Evolutionary conservation across 2,329 filamentous ascomycete species (phyloP), one percentile per base, ranked within the genome.

Genomic region (Botryosphaeria agaves): DNA sequence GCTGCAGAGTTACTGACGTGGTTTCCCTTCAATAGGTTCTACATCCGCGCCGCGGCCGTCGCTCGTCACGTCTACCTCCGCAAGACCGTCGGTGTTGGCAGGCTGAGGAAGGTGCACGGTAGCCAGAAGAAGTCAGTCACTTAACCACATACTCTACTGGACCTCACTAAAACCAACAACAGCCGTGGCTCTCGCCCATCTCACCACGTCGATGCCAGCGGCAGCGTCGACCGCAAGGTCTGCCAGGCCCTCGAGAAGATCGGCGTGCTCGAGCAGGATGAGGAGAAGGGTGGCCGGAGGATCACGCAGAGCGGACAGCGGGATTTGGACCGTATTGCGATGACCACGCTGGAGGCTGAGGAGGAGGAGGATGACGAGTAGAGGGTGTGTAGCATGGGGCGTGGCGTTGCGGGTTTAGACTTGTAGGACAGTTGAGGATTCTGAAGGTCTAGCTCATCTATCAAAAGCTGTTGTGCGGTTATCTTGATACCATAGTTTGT

Each of bases 241-340:
- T 68, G 94, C 61, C 89, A 98, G 73, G 70, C 85, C 39, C 80
- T 98, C 36, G 89, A 94, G 80, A 94, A 95, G 80, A 94, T 98
- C 53, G 85, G 87, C 62, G 85, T 98, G 49, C 69, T 98, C 41
- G 89, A 98, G 78, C 69, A 80, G 56, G 87, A 94, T 52, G 87
- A 94, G 73, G 87, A 95, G 47, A 93, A 93, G 75, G 89, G 89
- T 64, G 89, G 89, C 55, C 82, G 89, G 57, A 77, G 89, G 62
- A 95, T 98, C 67, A 95, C 89, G 53, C 84, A 95, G 72, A 75
- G 76, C 55, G 89, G 89, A 57, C 85, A 94, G 76, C 82, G 89
- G 72, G 89, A 98, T 79, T 73, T 98, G 72, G 89, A 95, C 72
- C 87, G 61, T 45, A 64, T 64, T 41, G 60, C 60, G 34, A 56